Conservation (phyloP, 2,329 filamentous ascomycete genomes). For the Alternaria triticimaculans region DNA sequence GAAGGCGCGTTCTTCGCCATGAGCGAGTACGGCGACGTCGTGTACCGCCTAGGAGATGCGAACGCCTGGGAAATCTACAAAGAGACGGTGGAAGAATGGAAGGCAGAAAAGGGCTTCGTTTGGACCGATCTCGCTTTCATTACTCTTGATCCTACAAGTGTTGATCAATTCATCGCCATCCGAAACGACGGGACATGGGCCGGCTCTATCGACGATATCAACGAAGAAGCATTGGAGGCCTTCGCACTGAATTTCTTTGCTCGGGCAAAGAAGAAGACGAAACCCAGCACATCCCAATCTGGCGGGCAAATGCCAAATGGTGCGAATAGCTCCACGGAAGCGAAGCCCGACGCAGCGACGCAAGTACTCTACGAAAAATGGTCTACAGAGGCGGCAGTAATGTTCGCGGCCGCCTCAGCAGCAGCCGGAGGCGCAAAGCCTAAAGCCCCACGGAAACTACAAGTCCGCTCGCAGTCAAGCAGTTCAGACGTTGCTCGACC, state of each 20-base stretch:
- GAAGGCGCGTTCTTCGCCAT: constrained; percentile 45
- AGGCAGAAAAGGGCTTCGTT: constrained; percentile 34
- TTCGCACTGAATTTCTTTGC: constrained; percentile 44
- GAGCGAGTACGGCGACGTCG: constrained; percentile 46
- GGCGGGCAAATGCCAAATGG: constrained; percentile 2
- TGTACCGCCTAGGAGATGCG: constrained; percentile 32
- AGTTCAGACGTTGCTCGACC: constrained; percentile 15
- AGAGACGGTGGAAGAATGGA: constrained; percentile 48
- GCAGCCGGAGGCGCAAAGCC: constrained; percentile 24
- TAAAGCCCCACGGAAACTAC: constrained; percentile 28
- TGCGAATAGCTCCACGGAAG: neutral
- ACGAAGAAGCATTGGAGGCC: constrained; percentile 40
- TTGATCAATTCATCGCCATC: constrained; percentile 46
- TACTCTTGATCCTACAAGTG: constrained; percentile 34
- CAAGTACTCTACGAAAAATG: constrained; percentile 41
- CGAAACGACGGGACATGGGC: constrained; percentile 45
- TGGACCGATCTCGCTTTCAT: constrained; percentile 44
- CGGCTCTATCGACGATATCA: constrained; percentile 43
- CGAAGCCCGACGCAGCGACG: constrained; percentile 23
- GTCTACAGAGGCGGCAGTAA: constrained; percentile 33
- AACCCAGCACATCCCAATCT: constrained; percentile 14
- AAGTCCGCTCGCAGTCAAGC: constrained; percentile 41
- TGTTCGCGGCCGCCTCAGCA: constrained; percentile 37
- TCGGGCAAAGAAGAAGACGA: constrained; percentile 22
- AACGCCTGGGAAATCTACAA: constrained; percentile 38